phyloP scores from a whole-genome alignment of 2,329 filamentous ascomycete species.

The Ceratocystis variospora region DNA sequence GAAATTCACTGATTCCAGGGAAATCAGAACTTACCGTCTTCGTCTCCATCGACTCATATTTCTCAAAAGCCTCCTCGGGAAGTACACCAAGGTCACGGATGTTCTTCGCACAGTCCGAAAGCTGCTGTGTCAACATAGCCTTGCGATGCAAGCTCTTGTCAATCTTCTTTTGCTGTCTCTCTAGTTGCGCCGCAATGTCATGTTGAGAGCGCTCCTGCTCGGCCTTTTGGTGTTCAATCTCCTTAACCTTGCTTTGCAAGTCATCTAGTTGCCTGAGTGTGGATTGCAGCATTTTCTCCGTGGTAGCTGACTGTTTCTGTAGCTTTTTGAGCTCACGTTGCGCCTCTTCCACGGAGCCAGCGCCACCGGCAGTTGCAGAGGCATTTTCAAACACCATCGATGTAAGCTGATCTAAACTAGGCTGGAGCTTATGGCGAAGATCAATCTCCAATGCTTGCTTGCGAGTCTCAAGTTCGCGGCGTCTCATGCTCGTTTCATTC shows the following conservation, averaged over 20 bases:
- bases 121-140: slow-evolving; percentile 61
- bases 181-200: slow-evolving; percentile 62
- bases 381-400: slow-evolving; percentile 57
- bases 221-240: slow-evolving; percentile 41
- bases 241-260: slow-evolving; percentile 36
- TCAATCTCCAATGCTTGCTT: slow-evolving; percentile 80
- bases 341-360: slow-evolving; percentile 57
- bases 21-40: slow-evolving; percentile 45
- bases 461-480: slow-evolving; percentile 62
- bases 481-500: slow-evolving; percentile 57
- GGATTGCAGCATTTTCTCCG: slow-evolving; percentile 57
- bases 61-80: slow-evolving; percentile 84
- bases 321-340: slow-evolving; percentile 71
- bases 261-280: slow-evolving; percentile 58
- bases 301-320: slow-evolving; percentile 49
- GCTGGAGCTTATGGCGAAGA: slow-evolving; percentile 74
- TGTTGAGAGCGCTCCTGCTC: slow-evolving; percentile 60
- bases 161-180: slow-evolving; percentile 76
- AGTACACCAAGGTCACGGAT: slow-evolving; percentile 88
- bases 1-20: not conserved
- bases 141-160: slow-evolving; percentile 87
- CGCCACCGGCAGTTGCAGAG: slow-evolving; percentile 21
- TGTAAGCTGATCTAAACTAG: slow-evolving; percentile 75
- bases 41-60: slow-evolving; percentile 70
- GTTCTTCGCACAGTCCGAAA: slow-evolving; percentile 68